phyloP scores from a whole-genome alignment of 441 rosid genomes.

The Erysimum pusillum region DNA sequence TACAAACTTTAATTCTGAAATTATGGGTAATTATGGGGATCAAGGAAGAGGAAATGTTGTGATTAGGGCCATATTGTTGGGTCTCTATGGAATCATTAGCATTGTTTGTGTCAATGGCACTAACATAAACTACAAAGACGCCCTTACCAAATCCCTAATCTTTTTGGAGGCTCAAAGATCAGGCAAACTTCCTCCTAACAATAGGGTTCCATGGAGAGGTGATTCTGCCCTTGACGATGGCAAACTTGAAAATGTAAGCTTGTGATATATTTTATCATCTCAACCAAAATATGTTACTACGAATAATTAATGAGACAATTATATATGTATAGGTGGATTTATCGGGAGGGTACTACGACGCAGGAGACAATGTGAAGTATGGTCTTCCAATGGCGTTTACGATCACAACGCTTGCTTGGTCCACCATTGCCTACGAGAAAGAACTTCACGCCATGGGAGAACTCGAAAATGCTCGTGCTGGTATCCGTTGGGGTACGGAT shows the following conservation, averaged over 20 bases:
- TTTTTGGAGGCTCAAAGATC: slow-evolving; percentile 95
- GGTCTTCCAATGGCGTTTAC: slow-evolving; percentile 96
- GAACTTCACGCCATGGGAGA: slow-evolving; percentile 68
- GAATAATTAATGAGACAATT: not conserved
- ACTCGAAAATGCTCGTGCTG: slow-evolving; percentile 52
- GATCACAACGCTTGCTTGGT: slow-evolving; percentile 80
- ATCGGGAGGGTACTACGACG: slow-evolving; percentile 91
- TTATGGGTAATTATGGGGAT: slow-evolving; percentile 46
- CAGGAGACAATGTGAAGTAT: slow-evolving; percentile 93
- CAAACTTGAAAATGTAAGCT: slow-evolving; percentile 66
- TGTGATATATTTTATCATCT: not conserved
- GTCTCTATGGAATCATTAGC: slow-evolving; percentile 52
- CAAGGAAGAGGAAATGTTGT: slow-evolving; percentile 45
- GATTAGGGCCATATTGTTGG: slow-evolving; percentile 48
- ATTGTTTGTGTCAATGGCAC: slow-evolving; percentile 51
- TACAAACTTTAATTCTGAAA: not conserved
- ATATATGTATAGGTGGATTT: slow-evolving; percentile 65
- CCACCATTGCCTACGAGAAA: slow-evolving; percentile 54
- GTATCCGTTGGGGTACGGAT: slow-evolving; percentile 91
- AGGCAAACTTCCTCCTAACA: slow-evolving; percentile 75
- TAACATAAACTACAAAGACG: slow-evolving; percentile 68
- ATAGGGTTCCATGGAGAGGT: slow-evolving; percentile 84
- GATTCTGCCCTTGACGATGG: slow-evolving; percentile 91
- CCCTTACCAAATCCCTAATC: slow-evolving; percentile 73
- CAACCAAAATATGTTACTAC: not conserved